Percentiles rank a stretch among this genome's conserved stretches.
These are phyloP conservation scores for Monilinia polystroma DNA, from an alignment of 2,329 filamentous ascomycete species.

Conservation along the genomic window DNA sequence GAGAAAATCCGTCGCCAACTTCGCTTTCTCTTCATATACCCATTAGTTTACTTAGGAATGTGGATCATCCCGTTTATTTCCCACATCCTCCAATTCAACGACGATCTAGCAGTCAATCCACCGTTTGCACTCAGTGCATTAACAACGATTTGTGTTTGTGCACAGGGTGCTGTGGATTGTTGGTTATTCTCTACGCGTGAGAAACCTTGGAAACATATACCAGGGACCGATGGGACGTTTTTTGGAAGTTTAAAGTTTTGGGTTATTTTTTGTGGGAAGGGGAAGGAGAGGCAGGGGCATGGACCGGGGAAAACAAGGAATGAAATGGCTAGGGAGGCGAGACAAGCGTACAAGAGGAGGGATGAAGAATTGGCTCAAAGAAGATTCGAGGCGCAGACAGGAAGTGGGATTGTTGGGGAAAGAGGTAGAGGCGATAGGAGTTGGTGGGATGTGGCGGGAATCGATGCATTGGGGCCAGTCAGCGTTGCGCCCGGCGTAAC, in stretches of 20 bases:
- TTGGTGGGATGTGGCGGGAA: constrained; percentile 41
- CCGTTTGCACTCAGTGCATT: constrained; percentile 57
- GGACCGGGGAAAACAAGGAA: constrained; percentile 50
- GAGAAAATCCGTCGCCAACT: constrained; percentile 65
- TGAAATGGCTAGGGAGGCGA: constrained; percentile 53
- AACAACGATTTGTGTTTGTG: constrained; percentile 57
- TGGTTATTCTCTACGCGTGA: constrained; percentile 68
- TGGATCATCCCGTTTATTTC: constrained; percentile 71
- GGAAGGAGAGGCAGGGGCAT: constrained; percentile 36
- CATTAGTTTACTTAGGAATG: constrained; percentile 66
- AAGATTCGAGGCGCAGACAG: constrained; percentile 36
- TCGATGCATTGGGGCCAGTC: constrained; percentile 24
- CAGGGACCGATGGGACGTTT: constrained; percentile 43
- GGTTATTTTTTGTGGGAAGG: constrained; percentile 29
- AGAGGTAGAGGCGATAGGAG: constrained; percentile 35
- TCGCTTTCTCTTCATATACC: constrained; percentile 73
- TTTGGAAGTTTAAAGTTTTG: constrained; percentile 41
- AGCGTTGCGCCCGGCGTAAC: neutral
- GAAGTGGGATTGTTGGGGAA: constrained; percentile 21
- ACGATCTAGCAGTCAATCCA: constrained; percentile 50
- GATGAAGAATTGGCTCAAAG: constrained; percentile 48
- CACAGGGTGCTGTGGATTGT: constrained; percentile 68
- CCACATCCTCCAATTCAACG: constrained; percentile 60
- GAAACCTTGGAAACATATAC: constrained; percentile 65
- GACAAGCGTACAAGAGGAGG: constrained; percentile 49